phyloP scores from a whole-genome alignment of 805 yeast genomes.

The Peterozyma xylosa region DNA sequence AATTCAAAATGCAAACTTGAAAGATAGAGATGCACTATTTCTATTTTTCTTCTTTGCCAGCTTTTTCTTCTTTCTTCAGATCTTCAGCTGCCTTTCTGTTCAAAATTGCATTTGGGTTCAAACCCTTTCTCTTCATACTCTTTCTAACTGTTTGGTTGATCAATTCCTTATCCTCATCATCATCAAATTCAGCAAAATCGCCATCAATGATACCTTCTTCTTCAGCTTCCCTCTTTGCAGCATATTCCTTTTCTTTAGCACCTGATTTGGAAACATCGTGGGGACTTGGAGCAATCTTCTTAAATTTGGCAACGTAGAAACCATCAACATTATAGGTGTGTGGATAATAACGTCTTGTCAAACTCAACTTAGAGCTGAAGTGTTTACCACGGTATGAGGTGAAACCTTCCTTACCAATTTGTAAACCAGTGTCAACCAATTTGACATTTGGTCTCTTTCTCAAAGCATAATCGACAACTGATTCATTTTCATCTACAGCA shows the following conservation, averaged over 20 bases:
- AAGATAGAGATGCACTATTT: too few relatives aligned
- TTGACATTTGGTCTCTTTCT: conserved; percentile 95
- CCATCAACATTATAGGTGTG: conserved; percentile 99
- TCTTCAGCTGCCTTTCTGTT: too few relatives aligned
- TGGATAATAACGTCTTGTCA: conserved; percentile 95
- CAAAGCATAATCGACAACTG: conserved; percentile 96
- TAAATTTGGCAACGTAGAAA: conserved; percentile 93
- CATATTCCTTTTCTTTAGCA: conserved; percentile 75
- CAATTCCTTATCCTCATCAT: conserved; percentile 65
- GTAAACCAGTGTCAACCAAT: conserved; percentile 85
- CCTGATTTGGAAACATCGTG: conserved; percentile 82
- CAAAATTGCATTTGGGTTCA: conserved; percentile 45
- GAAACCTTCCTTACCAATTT: conserved; percentile 94
- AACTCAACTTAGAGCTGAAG: conserved; percentile 65
- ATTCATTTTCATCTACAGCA: conserved; percentile 96
- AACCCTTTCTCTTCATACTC: conserved; percentile 61
- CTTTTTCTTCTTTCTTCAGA: too few relatives aligned
- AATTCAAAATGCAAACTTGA: too few relatives aligned
- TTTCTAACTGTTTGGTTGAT: conserved; percentile 64
- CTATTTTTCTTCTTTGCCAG: too few relatives aligned
- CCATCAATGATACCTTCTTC: conserved; percentile 78
- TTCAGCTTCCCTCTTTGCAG: conserved; percentile 75
- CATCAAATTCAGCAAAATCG: conserved; percentile 80
- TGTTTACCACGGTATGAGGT: conserved; percentile 89
- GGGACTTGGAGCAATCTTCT: conserved; percentile 81